A percentile compares a stretch with the other conserved stretches of the same genome.
Conservation (phyloP, 768 basidiomycete species). For the Tulasnella sp. region DNA sequence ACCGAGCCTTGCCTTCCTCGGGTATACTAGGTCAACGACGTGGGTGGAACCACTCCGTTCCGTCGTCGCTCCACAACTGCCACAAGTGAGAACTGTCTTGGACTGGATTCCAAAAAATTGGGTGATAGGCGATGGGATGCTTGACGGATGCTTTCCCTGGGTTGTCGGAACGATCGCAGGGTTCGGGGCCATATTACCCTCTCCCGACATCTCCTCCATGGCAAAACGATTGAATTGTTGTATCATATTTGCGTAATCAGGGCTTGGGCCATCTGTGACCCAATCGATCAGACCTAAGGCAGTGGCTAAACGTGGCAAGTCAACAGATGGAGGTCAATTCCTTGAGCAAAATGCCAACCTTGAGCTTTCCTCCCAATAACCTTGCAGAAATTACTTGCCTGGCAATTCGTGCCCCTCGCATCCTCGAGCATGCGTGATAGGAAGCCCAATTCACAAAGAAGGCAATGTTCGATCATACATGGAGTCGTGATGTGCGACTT, state of each 20-base stretch:
- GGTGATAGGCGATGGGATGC: constrained; percentile 59
- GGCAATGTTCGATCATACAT: constrained; percentile 82
- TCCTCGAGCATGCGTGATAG: constrained; percentile 92
- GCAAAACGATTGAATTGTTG: constrained; percentile 93
- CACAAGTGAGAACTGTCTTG: constrained; percentile 61
- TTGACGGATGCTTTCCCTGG: constrained; percentile 18
- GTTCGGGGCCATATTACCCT: constrained; percentile 55
- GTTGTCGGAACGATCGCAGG: constrained; percentile 33
- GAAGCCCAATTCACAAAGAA: constrained; percentile 91
- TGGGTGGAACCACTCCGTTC: constrained; percentile 73
- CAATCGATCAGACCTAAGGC: constrained; percentile 85
- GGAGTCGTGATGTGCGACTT: constrained; percentile 85
- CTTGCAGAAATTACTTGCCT: constrained; percentile 94
- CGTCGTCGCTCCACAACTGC: constrained; percentile 54
- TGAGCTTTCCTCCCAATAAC: constrained; percentile 82
- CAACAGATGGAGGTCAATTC: not conserved
- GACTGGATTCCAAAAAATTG: constrained; percentile 76
- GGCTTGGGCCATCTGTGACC: constrained; percentile 56
- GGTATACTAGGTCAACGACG: constrained; percentile 71
- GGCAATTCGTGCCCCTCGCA: constrained; percentile 86
- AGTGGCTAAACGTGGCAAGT: constrained; percentile 30
- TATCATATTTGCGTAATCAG: constrained; percentile 78
- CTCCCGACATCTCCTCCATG: constrained; percentile 66
- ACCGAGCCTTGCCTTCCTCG: constrained; percentile 44
- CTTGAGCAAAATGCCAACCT: constrained; percentile 34